A percentile compares a stretch with the other conserved stretches of the same genome.
These are phyloP conservation scores for Aureobasidium zeae DNA, from an alignment of 2,329 filamentous ascomycete species.

Conservation along the genomic window DNA sequence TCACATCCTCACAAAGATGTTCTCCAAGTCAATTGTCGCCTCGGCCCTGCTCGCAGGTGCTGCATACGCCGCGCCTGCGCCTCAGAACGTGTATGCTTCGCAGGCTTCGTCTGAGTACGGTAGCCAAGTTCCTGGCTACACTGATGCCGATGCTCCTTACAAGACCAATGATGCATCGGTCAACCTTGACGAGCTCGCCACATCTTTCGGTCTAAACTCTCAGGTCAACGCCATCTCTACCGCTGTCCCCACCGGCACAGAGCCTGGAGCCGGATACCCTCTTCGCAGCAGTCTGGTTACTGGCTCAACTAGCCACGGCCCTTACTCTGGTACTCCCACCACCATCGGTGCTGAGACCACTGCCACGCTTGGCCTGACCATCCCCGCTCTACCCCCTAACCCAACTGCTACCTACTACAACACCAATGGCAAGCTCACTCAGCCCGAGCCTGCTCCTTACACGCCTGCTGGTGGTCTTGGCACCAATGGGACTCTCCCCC, in stretches of 20 bases:
- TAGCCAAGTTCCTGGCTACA: slow-evolving; percentile 33
- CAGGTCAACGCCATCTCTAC: slow-evolving; percentile 32
- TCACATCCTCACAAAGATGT: slow-evolving; percentile 18
- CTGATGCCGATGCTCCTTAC: slow-evolving; percentile 36
- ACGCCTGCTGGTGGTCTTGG: slow-evolving; percentile 61
- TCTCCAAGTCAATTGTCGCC: slow-evolving; percentile 19
- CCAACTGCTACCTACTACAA: slow-evolving; percentile 61
- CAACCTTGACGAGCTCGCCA: slow-evolving; percentile 30
- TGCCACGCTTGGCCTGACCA: slow-evolving; percentile 46
- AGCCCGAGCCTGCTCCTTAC: slow-evolving; percentile 62
- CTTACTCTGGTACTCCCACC: slow-evolving; percentile 56
- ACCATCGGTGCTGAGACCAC: slow-evolving; percentile 61
- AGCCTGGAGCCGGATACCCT: slow-evolving; percentile 32
- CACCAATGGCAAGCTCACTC: slow-evolving; percentile 58
- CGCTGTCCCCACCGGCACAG: slow-evolving; percentile 24
- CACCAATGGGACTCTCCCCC: slow-evolving; percentile 65
- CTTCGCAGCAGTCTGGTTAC: slow-evolving; percentile 42
- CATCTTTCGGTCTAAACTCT: slow-evolving; percentile 37
- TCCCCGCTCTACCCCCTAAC: slow-evolving; percentile 50
- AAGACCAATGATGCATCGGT: slow-evolving; percentile 28
- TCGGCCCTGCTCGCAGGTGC: slow-evolving; percentile 20
- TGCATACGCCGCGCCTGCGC: slow-evolving; percentile 30
- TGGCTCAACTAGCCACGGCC: slow-evolving; percentile 58
- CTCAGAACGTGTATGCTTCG: slow-evolving; percentile 21
- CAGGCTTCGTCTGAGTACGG: slow-evolving; percentile 15